Base-by-base conservation (phyloP, 305 asterid species). In the Solanum hybrid region DNA sequence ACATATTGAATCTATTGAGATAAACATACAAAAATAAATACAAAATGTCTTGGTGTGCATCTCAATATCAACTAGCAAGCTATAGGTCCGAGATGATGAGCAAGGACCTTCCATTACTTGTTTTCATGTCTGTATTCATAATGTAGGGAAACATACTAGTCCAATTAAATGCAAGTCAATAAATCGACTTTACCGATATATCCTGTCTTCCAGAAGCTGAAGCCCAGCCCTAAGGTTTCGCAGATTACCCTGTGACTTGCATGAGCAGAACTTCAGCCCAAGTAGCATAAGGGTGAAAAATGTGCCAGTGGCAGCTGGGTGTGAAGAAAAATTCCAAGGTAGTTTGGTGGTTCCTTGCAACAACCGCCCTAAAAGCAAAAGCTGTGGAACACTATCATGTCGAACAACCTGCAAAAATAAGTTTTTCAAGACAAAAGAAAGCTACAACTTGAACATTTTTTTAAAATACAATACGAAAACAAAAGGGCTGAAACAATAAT, bases 291-390 rank as follows among this genome's bases (percentile, higher is more conserved):
- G 89, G 26, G 99, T 97, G 93, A 98, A 98, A 93, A 98, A 98
- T 89, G 99, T 96, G 90, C 99, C 99, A 1, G 98, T 92, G 78
- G 99, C 98, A 90, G 96, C 95, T 73, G 99, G 99, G 95, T 98
- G 99, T 87, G 93, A 95, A 73, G 99, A 95, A 92, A 96, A 98
- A 79, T 93, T 96, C 98, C 98, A 95, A 89, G 97, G 98, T 87
- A 94, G 91, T 92, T 94, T 96, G 87, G 99, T 95, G 27, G 98
- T 94, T 93, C 98, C 99, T 94, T 96, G 99, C 89, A 98, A 91
- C 99, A 98, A 95, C 90, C 99, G 96, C 88, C 99, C 99, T 84
- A 98, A 94, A 91, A 98, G 94, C 93, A 98, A 94, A 91, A 98
- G 99, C 94, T 98, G 98, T 90, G 96, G 98, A 91, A 96, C 93